These are phyloP conservation scores for Trichodelitschia bisporula DNA, from an alignment of 495 filamentous ascomycete species.

Conservation along the genomic window DNA sequence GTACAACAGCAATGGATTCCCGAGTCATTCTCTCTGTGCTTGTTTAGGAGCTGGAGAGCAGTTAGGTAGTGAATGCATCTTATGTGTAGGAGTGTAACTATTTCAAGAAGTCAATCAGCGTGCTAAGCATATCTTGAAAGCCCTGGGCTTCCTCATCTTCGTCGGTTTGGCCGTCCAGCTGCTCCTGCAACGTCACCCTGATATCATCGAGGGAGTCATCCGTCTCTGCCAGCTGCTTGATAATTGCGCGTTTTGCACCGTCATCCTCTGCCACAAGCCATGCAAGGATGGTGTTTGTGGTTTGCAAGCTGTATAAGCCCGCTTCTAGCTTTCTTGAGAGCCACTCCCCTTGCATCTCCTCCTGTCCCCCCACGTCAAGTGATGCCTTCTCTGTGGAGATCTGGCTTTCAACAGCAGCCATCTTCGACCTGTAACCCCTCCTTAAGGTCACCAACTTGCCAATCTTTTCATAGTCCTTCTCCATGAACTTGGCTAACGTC, in stretches of 20 bases:
- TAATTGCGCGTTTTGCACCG: conserved; percentile 44
- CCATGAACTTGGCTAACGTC: conserved; percentile 79
- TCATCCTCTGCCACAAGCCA: conserved; percentile 87
- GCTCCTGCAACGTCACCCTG: conserved; percentile 41
- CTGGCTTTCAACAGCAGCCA: conserved; percentile 38
- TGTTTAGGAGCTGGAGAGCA: too few relatives aligned
- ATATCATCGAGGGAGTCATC: conserved; percentile 40
- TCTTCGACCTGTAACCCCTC: conserved; percentile 38
- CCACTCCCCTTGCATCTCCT: conserved; percentile 51
- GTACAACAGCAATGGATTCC: too few relatives aligned
- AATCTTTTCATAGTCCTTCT: conserved; percentile 79
- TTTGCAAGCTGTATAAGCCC: conserved; percentile 67
- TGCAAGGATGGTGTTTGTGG: conserved; percentile 65
- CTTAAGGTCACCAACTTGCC: conserved; percentile 42
- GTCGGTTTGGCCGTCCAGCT: conserved; percentile 36
- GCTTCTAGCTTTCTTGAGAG: conserved; percentile 66
- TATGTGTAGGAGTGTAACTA: too few relatives aligned
- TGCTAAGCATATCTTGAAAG: conserved; percentile 42
- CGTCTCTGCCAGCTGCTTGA: conserved; percentile 34
- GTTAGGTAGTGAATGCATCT: too few relatives aligned
- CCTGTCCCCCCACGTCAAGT: conserved; percentile 27
- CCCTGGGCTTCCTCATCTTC: conserved; percentile 27
- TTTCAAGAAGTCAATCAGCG: conserved; percentile 22
- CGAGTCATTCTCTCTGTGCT: too few relatives aligned
- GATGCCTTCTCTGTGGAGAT: conserved; percentile 30